Base-by-base conservation (phyloP, 2,329 filamentous ascomycete genomes). In the Talaromyces verruculosus region DNA sequence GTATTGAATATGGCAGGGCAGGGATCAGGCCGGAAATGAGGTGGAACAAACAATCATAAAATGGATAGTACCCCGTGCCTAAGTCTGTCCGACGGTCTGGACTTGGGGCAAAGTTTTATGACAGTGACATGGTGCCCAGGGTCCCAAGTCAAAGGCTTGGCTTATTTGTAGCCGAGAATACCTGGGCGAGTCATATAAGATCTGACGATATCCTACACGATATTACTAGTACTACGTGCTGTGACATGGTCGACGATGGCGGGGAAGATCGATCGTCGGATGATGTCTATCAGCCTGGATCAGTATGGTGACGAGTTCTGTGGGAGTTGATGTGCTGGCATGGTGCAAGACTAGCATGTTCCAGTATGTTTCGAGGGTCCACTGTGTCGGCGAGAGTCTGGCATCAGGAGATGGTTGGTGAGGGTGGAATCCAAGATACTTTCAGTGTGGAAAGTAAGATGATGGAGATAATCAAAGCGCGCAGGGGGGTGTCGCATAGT, bases 21-120 rank as follows among this genome's bases (percentile, higher is more conserved):
- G 33, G 57, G 57, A 28, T 43, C 57, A 39, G 35, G 33, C 17
- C 57, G 57, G 57, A 59, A 59, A 59, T 43, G 57, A 60, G 10
- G 57, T 45, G 57, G 57, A 60, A 57, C 53, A 25, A 25, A 37
- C 30, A 57, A 57, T 25, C 30, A 39, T 22, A 37, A 37, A 57
- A 35, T 55, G 51, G 28, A 35, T 35, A 19, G 51, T 25, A 51
- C 22, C 22, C 47, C 22, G 8, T 39, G 11, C 53, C 53, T 37
- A 37, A 22, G 53, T 15, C n/a, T 57, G 33, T 57, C 33, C 33
- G 53, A 39, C 53, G 33, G 19, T 22, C 33, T n/a, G 25, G 53
- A 39, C 30, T 57, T 17, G 25, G 11, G 11, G 30, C 5, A 57
- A 37, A 25, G 30, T 57, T 35, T 35, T 33, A 17, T n/a, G 25